Conservation (phyloP, 257 asterid genomes). For the Scutellaria baicalensis region DNA sequence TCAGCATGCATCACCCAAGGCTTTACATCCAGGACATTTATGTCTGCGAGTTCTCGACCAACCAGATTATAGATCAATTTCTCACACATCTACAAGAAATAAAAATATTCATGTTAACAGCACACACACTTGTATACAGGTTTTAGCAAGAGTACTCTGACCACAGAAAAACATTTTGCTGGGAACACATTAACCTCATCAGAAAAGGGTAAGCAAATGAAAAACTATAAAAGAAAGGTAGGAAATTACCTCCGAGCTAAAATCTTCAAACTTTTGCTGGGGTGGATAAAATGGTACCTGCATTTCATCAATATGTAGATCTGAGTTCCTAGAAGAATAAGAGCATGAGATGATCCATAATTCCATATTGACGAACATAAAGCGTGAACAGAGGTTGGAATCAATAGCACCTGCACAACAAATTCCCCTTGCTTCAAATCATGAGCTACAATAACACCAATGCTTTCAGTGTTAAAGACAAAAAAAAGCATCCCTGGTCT, state of each 20-base stretch:
- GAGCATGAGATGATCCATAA: background rate
- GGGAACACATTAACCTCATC: background rate
- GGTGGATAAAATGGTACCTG: slow-evolving; percentile 97
- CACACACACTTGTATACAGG: background rate
- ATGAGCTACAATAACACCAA: slow-evolving; percentile 96
- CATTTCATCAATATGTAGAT: slow-evolving; percentile 9
- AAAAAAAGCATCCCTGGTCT: slow-evolving; percentile 96
- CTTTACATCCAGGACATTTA: slow-evolving; percentile 69
- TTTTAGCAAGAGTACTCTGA: background rate
- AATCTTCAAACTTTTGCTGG: slow-evolving; percentile 80
- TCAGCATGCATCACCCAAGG: slow-evolving; percentile 99
- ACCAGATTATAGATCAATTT: slow-evolving; percentile 63
- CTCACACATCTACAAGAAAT: slow-evolving; percentile 59
- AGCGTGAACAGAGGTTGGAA: background rate
- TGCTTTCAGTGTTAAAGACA: slow-evolving; percentile 70
- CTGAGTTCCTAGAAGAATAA: background rate
- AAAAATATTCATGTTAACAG: background rate
- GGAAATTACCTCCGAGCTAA: slow-evolving; percentile 47
- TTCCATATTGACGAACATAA: background rate
- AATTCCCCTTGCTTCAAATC: slow-evolving; percentile 88
- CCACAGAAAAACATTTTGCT: background rate
- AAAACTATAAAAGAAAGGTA: background rate
- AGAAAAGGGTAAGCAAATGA: slow-evolving; percentile 1
- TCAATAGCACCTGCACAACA: slow-evolving; percentile 70
- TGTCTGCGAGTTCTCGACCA: slow-evolving; percentile 81